Evolutionary conservation across 495 filamentous ascomycete species (phyloP), one percentile per base, ranked within the genome.

Genomic region (Talaromyces proteolyticus): DNA sequence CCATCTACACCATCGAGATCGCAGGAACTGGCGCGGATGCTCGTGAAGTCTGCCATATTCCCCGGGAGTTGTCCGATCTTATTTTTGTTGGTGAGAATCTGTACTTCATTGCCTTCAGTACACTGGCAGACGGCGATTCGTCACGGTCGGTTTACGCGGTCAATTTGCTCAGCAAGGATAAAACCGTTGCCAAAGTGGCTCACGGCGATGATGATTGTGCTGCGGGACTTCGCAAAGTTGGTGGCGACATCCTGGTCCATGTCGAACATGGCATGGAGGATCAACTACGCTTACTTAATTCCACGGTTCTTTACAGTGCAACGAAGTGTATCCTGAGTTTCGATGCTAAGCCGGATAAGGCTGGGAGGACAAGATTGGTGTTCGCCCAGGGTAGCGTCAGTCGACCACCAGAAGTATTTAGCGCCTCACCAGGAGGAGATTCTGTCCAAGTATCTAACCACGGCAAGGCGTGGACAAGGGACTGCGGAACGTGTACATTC

Each of bases 151-250:
- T 44, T 16, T 44, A 44, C 14, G 22, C 17, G 10, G 19, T 44
- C 19, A 20, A 44, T 25, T 14, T 44, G 21, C 21, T 12, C 20
- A 23, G 25, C 19, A 24, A 24, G 11, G 42, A 44, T 11, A 20
- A 12, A 12, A 20, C 14, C 17, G 10, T 44, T 12, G 25, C 19
- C 20, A 44, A 44, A 44, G 42, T 16, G 3, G 42, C 42, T 22
- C 42, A 44, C 25, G 42, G 42, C 14, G 21, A 14, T 22, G 42
- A 44, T 44, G 42, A 44, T 25, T 44, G 42, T 16, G 42, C 42
- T 1, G 42, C 20, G 25, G 21, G 42, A 16, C 42, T 44, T 6
- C 42, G 42, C 14, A 44, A 20, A 20, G 42, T 44, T n/a, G 42
- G 42, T 11, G 18, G 12, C 19, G 19, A 44, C 8, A 14, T 44